A percentile compares a stretch with the other conserved stretches of the same genome.
Conservation (phyloP, 805 yeast genomes). For the Saccharomycopsis olivae region DNA sequence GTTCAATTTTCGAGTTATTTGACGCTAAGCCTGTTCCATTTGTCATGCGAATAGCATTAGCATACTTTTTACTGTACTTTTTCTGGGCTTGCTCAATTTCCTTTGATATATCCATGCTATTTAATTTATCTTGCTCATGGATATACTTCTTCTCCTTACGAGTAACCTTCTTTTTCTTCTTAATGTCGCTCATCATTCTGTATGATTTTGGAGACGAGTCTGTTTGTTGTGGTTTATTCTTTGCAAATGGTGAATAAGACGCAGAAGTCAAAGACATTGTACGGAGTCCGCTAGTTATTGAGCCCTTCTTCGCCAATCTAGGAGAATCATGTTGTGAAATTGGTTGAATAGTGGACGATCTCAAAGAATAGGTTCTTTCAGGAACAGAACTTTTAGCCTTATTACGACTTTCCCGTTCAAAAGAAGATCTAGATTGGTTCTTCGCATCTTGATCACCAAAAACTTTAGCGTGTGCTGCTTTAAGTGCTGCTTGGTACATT, state of each 20-base stretch:
- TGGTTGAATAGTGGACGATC: not conserved
- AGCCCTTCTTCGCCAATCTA: slow-evolving; percentile 2
- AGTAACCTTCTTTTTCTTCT: slow-evolving; percentile 1
- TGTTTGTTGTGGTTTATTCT: not conserved
- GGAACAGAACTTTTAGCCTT: not conserved
- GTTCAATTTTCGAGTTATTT: not conserved
- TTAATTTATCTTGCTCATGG: slow-evolving; percentile 9
- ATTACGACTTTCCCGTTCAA: slow-evolving; percentile 3
- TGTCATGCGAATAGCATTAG: not conserved
- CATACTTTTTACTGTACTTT: slow-evolving; percentile 1
- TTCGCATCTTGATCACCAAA: slow-evolving; percentile 4
- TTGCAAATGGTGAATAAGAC: not conserved
- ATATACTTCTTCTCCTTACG: slow-evolving; percentile 10
- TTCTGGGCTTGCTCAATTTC: slow-evolving; percentile 6
- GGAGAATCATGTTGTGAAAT: not conserved
- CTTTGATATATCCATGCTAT: slow-evolving; percentile 5
- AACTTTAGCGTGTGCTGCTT: slow-evolving; percentile 13
- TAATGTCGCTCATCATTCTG: no score
- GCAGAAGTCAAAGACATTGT: not conserved
- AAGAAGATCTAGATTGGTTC: slow-evolving; percentile 3
- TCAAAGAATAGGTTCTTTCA: not conserved
- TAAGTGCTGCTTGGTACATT: slow-evolving; percentile 14
- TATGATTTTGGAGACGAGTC: no score
- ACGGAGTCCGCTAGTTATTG: slow-evolving; percentile 1
- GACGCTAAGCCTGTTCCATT: no score